Evolutionary conservation across 139 green algal genomes (phyloP).

Genomic region (Mesotaenium endlicherianum): DNA sequence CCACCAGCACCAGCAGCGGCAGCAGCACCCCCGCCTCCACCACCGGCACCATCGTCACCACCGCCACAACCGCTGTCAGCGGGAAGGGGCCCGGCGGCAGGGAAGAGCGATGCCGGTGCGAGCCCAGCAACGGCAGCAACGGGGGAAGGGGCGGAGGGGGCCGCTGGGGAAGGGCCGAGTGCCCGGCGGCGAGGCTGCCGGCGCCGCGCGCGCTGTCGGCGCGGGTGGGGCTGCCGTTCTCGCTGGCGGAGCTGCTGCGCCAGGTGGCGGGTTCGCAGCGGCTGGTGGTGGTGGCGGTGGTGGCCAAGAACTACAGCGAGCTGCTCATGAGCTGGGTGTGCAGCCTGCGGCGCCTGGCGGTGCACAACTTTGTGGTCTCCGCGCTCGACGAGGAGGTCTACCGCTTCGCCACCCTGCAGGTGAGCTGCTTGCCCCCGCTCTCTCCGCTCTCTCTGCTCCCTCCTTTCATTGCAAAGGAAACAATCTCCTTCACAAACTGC

Average conservation of each 20-base stretch:
- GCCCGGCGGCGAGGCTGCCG: too few relatives aligned
- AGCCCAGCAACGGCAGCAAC: neutral
- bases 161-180: too few relatives aligned
- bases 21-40: too few relatives aligned
- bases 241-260: neutral
- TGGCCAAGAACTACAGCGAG: constrained; percentile 40
- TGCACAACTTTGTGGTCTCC: constrained; percentile 36
- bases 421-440: too few relatives aligned
- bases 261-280: neutral
- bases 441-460: neutral
- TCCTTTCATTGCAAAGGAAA: too few relatives aligned
- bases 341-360: neutral
- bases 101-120: neutral
- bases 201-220: too few relatives aligned
- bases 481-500: too few relatives aligned
- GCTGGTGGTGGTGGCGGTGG: constrained; percentile 37
- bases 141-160: neutral
- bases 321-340: constrained; percentile 48
- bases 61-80: too few relatives aligned
- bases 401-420: constrained; percentile 16
- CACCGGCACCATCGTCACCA: too few relatives aligned
- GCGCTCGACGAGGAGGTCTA: constrained; percentile 37
- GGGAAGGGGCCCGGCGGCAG: too few relatives aligned
- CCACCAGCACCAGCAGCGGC: too few relatives aligned
- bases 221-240: neutral